Percentiles rank a stretch among this genome's conserved stretches.
Evolutionary conservation across 2,329 filamentous ascomycete genomes (phyloP).

Genomic region (Phyllosticta citribraziliensis): DNA sequence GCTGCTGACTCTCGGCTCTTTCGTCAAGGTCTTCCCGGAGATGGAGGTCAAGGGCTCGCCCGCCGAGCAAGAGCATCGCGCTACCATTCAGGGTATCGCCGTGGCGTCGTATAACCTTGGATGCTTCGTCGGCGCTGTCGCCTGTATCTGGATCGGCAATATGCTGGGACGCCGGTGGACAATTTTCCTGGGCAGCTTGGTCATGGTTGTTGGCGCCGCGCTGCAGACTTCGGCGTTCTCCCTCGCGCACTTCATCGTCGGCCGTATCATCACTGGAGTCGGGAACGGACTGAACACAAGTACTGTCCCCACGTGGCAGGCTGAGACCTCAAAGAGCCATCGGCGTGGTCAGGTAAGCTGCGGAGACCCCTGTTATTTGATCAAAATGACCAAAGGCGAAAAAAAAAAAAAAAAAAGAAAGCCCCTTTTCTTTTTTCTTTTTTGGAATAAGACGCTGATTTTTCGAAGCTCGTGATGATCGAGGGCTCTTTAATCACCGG

Average conservation of each 20-base stretch:
- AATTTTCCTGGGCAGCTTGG: no score
- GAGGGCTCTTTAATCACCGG: slow-evolving; percentile 37
- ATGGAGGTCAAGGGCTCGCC: slow-evolving; percentile 30
- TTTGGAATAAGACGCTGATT: no score
- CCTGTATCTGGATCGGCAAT: slow-evolving; percentile 44
- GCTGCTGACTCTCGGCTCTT: slow-evolving; percentile 58
- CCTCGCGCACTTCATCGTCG: slow-evolving; percentile 37
- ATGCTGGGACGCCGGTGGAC: slow-evolving; percentile 46
- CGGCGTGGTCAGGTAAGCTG: slow-evolving; percentile 27
- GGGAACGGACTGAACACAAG: slow-evolving; percentile 36
- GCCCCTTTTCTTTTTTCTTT: no score
- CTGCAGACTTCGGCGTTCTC: slow-evolving; percentile 46
- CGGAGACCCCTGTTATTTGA: no score
- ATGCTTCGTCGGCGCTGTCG: slow-evolving; percentile 36
- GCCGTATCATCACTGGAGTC: slow-evolving; percentile 41
- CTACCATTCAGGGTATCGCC: slow-evolving; percentile 31
- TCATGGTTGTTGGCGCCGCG: slow-evolving; percentile 49
- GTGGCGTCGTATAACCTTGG: slow-evolving; percentile 17
- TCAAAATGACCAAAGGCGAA: no score
- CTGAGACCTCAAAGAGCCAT: slow-evolving; percentile 37
- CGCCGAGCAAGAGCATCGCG: slow-evolving; percentile 23
- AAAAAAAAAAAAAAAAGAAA: no score
- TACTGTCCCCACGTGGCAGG: slow-evolving; percentile 38
- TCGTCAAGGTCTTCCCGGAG: slow-evolving; percentile 37
- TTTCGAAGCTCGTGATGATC: slow-evolving; percentile 33